Evolutionary conservation across 345 rosid species (phyloP).

Genomic region (Euphorbia pulcherrima): DNA sequence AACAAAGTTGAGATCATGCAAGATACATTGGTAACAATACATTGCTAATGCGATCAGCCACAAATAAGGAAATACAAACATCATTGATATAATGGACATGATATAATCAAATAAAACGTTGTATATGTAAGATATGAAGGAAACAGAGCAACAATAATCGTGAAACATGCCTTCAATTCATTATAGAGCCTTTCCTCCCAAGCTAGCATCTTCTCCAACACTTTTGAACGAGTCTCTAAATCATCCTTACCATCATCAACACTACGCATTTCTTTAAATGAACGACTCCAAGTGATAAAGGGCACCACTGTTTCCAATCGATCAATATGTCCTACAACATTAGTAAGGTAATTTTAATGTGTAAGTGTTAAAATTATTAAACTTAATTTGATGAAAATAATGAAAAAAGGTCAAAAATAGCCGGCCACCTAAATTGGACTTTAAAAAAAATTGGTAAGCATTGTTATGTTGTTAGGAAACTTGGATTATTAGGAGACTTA

Average conservation of each 20-base stretch:
- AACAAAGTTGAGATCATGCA: not conserved
- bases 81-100: not conserved
- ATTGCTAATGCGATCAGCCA: not conserved
- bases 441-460: too few species aligned
- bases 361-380: too few species aligned
- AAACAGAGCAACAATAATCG: not conserved
- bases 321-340: constrained; percentile 74
- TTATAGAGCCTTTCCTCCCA: constrained; percentile 98
- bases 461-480: too few species aligned
- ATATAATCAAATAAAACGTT: not conserved
- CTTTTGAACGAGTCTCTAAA: constrained; percentile 89
- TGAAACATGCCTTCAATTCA: constrained; percentile 75
- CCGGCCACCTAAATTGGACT: too few species aligned
- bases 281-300: constrained; percentile 93
- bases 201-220: constrained; percentile 92
- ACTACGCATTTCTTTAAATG: constrained; percentile 56
- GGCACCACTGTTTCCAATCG: constrained; percentile 94
- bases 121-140: not conserved
- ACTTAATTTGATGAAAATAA: too few species aligned
- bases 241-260: constrained; percentile 65
- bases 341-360: not conserved
- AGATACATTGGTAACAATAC: not conserved
- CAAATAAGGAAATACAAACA: not conserved
- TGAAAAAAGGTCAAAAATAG: too few species aligned
- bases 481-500: too few species aligned